These are phyloP conservation scores for Crithidia mellificae DNA, from an alignment of 208 protist genomes.

Conservation along the genomic window DNA sequence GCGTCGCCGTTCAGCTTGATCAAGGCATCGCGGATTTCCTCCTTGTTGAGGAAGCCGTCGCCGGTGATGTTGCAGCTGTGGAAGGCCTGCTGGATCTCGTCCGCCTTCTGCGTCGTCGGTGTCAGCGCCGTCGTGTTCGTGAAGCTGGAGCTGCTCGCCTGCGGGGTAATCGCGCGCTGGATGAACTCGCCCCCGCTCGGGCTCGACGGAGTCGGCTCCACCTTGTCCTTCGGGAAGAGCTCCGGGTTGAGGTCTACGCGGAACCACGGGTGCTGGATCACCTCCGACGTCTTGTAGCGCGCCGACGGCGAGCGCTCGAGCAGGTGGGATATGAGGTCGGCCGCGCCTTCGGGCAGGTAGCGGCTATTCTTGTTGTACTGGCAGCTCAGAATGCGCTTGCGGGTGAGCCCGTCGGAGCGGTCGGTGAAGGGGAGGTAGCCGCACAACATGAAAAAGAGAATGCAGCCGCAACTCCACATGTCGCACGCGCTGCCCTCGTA, in stretches of 20 bases:
- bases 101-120: conserved; percentile 39
- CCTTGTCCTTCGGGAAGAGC: conserved; percentile 63
- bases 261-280: conserved; percentile 86
- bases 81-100: conserved; percentile 78
- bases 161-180: conserved; percentile 60
- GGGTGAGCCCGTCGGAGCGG: conserved; percentile 76
- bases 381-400: conserved; percentile 82
- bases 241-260: conserved; percentile 61
- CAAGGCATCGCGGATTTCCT: conserved; percentile 86
- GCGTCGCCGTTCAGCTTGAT: conserved; percentile 84
- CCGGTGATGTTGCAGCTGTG: conserved; percentile 75
- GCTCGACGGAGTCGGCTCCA: conserved; percentile 34
- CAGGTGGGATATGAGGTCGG: conserved; percentile 78
- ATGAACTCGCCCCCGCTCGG: conserved; percentile 61
- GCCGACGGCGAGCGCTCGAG: conserved; percentile 59
- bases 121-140: conserved; percentile 26
- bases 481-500: conserved; percentile 95
- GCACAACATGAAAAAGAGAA: conserved; percentile 98
- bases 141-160: conserved; percentile 30
- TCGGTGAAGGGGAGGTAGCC: conserved; percentile 97
- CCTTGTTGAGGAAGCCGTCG: conserved; percentile 73
- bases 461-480: conserved; percentile 97
- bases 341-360: conserved; percentile 69
- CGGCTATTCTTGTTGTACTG: conserved; percentile 84
- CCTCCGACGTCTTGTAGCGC: conserved; percentile 73